Evolutionary conservation across 2,329 filamentous ascomycete genomes (phyloP), one percentile per base, ranked within the genome.

Genomic region (Didymella exigua): DNA sequence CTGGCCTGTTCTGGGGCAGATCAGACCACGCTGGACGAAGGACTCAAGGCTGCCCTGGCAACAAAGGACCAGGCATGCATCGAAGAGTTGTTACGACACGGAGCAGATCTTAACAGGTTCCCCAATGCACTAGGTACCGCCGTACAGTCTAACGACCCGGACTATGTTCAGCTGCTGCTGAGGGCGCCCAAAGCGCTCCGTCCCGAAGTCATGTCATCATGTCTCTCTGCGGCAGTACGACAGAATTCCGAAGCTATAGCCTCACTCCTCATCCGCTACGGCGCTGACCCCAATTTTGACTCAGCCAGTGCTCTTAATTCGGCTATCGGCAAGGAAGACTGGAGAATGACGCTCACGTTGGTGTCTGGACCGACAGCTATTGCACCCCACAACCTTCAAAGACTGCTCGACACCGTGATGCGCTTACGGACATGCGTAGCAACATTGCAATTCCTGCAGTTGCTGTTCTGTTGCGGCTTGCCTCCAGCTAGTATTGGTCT

Each of bases 271-370:
- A 61, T 73, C 33, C 58, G 61, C 7, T 68, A 74, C 50, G 71
- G 71, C 7, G 72, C 70, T 19, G 68, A 75, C 52, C 71, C 71
- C 11, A 75, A 75, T 50, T 74, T 70, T 54, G 64, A 73, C 33
- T 62, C 64, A 6, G 68, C 70, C 40, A 67, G 62, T 49, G 71
- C 71, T 43, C 48, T 74, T 2, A 68, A 68, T 11, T 69, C 65
- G 59, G 65, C 71, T 3, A 70, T 75, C 29, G 63, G 68, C 10
- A 61, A 58, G 38, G 64, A 69, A 24, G 63, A 70, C 16, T 74
- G 71, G 56, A 66, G 62, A 13, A 41, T 71, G 33, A 61, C 68
- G 4, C 56, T 72, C 34, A 65, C 67, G 9, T 34, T 75, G 34
- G 65, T 68, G 4, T 62, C 70, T 36, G 70, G 71, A 0, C 63